These are phyloP conservation scores for Oidium heveae DNA, from an alignment of 2,329 filamentous ascomycete genomes.

Conservation along the genomic window DNA sequence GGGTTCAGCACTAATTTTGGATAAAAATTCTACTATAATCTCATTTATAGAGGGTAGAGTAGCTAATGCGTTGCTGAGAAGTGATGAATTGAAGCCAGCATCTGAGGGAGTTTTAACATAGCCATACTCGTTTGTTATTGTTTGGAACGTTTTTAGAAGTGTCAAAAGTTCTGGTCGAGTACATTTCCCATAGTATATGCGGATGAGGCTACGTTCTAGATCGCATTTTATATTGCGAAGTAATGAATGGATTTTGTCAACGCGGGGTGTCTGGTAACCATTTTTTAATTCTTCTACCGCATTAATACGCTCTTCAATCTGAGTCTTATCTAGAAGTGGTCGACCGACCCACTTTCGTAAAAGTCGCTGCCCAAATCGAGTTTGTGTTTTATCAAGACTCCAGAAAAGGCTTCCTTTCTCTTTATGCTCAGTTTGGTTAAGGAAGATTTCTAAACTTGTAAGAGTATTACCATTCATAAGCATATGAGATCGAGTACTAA, in stretches of 20 bases:
- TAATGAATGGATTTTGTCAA: constrained; percentile 50
- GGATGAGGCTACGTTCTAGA: constrained; percentile 75
- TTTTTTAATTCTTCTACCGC: constrained; percentile 72
- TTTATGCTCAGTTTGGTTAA: constrained; percentile 71
- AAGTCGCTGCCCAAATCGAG: constrained; percentile 66
- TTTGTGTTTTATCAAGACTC: constrained; percentile 81
- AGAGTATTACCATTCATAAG: constrained; percentile 84
- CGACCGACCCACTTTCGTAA: constrained; percentile 88
- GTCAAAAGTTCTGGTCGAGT: constrained; percentile 66
- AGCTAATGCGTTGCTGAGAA: constrained; percentile 47
- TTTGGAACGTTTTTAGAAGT: constrained; percentile 65
- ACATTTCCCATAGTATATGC: constrained; percentile 95
- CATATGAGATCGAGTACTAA: constrained; percentile 88
- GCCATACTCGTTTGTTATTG: constrained; percentile 52
- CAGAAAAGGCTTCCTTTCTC: constrained; percentile 82
- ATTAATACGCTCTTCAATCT: constrained; percentile 52
- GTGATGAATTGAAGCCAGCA: constrained; percentile 43
- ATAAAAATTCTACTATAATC: constrained; percentile 48
- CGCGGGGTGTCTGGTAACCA: constrained; percentile 34
- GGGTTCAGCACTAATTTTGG: constrained; percentile 63
- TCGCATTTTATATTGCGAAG: constrained; percentile 51
- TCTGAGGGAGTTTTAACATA: constrained; percentile 37
- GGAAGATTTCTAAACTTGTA: constrained; percentile 83
- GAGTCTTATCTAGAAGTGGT: constrained; percentile 51
- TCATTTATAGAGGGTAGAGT: constrained; percentile 53